A percentile compares a stretch with the other conserved stretches of the same genome.
Conservation (phyloP, 192 early-diverging fungal genomes). For the Entomortierella parvispora region DNA sequence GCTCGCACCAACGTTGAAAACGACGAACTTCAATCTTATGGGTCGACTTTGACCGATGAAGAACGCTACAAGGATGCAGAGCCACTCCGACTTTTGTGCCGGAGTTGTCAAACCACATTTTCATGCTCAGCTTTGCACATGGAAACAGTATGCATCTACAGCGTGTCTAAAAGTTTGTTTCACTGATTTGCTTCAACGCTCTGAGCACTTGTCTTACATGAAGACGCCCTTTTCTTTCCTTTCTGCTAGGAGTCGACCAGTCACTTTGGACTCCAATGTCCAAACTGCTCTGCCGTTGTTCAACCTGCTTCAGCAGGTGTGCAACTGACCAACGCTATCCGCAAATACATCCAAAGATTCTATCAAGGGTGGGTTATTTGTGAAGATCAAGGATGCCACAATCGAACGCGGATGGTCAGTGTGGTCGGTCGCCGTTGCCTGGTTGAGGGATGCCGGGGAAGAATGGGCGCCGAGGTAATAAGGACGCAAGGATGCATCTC, state of each 20-base stretch:
- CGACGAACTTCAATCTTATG: conserved; percentile 75
- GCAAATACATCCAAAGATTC: conserved; percentile 74
- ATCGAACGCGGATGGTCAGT: conserved; percentile 70
- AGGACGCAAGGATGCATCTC: background rate
- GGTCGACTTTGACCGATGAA: conserved; percentile 75
- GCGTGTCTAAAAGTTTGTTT: background rate
- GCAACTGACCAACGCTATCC: conserved; percentile 74
- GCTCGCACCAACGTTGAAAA: conserved; percentile 23
- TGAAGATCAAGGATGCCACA: conserved; percentile 79
- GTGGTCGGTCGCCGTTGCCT: conserved; percentile 80
- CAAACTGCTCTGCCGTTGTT: conserved; percentile 17
- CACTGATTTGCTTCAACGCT: background rate
- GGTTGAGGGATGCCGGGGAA: conserved; percentile 72
- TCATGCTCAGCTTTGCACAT: conserved; percentile 15
- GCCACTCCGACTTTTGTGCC: conserved; percentile 68
- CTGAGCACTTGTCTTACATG: background rate
- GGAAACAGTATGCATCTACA: conserved; percentile 13
- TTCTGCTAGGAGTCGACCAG: conserved; percentile 14
- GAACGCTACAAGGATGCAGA: conserved; percentile 85
- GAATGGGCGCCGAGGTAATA: conserved; percentile 72
- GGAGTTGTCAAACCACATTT: conserved; percentile 62
- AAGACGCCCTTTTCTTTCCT: background rate
- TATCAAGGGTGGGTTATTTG: conserved; percentile 81
- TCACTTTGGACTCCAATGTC: conserved; percentile 33
- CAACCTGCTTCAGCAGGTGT: conserved; percentile 59